Base-by-base conservation (phyloP, 106 monocot species). In the Acorus calamus region DNA sequence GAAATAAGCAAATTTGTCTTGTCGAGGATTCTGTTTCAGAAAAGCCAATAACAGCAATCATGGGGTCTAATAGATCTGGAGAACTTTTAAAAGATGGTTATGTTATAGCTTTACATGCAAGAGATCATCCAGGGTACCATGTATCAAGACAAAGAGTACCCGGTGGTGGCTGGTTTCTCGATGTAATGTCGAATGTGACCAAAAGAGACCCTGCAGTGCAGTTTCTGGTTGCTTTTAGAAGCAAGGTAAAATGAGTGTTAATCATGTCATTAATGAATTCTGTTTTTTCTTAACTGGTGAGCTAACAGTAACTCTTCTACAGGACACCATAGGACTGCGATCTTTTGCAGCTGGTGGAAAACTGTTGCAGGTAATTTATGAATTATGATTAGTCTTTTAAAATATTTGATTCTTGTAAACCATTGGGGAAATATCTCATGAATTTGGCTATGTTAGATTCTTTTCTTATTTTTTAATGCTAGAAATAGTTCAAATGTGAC, bases 311-410 rank as follows among this genome's bases (percentile, higher is more conserved):
- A 28, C 28, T 28, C 14, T 45, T 69, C 14, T 56, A 47, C 72
- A 98, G 98, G 98, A 88, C 44, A 70, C 70, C 4, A 59, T 98
- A 12, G 98, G 98, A 65, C 64, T 98, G 71, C 84, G 92, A 8
- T 92, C 98, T 64, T 85, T 98, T 71, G 67, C 79, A 50, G 74
- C 92, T 77, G 98, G 92, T 69, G 98, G 98, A 53, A 91, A 98
- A 75, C 69, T 92, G 49, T 73, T 92, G 68, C 98, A 98, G 92
- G 98, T 92, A 50, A 46, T 28, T 28, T 28, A 28, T 28, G 28
- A 28, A 28, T 28, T 28, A 28, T 28, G 28, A 28, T 28, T 28
- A 28, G 28, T 28, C 28, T 28, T 28, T 28, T 28, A 28, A 28
- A 28, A 28, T 28, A 28, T 28, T 28, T 28, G 28, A 28, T 28